Conservation (phyloP, 805 yeast genomes). For the Millerozyma acaciae region DNA sequence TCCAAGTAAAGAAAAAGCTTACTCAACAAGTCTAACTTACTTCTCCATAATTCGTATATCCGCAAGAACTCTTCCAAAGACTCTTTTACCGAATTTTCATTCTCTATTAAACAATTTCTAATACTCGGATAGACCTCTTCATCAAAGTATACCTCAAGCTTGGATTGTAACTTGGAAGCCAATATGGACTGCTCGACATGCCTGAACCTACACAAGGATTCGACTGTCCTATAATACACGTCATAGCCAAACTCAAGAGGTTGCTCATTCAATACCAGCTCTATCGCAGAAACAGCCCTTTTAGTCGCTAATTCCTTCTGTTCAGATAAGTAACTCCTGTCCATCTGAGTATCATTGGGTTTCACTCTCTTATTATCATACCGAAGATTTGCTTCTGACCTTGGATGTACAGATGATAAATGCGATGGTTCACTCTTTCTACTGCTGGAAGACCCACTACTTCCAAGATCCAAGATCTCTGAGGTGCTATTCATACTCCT, state of each 20-base stretch:
- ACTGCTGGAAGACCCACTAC: constrained; percentile 1
- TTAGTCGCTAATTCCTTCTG: constrained; percentile 2
- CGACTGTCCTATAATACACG: constrained; percentile 25
- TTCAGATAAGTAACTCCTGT: constrained; percentile 9
- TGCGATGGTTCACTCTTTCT: constrained; percentile 10
- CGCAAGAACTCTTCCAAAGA: constrained; percentile 12
- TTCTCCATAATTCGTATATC: constrained; percentile 21
- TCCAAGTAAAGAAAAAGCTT: constrained; percentile 35
- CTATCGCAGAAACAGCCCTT: constrained; percentile 13
- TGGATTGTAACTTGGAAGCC: constrained; percentile 14
- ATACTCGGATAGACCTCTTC: constrained; percentile 9
- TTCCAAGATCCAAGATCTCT: constrained; percentile 11
- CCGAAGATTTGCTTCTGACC: constrained; percentile 7
- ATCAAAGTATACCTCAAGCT: constrained; percentile 15
- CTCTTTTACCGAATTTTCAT: constrained; percentile 1
- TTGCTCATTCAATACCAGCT: constrained; percentile 14
- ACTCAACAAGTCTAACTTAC: constrained; percentile 18
- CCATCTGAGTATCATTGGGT: constrained; percentile 8
- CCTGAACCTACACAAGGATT: constrained; percentile 28
- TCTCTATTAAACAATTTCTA: not conserved
- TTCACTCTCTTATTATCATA: constrained; percentile 15
- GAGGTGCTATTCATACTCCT: constrained; percentile 6
- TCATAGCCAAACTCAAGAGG: constrained; percentile 18
- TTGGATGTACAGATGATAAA: constrained; percentile 10
- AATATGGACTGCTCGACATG: constrained; percentile 31